Evolutionary conservation across 2,329 filamentous ascomycete species (phyloP).

Genomic region (Gyromitra esculenta): DNA sequence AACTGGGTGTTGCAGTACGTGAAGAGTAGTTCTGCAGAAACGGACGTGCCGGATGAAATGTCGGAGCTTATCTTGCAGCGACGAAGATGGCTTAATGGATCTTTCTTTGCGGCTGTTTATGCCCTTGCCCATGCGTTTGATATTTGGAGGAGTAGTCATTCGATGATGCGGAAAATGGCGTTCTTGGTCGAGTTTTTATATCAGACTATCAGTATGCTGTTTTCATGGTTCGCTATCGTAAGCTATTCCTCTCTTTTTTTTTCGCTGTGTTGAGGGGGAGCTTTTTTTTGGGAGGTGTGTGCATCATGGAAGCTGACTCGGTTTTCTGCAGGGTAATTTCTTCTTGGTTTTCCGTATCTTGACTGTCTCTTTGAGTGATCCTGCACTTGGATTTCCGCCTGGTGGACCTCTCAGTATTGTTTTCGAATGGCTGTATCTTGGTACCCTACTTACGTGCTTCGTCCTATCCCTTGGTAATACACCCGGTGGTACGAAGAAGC

Average conservation of each 20-base stretch:
- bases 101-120: constrained; percentile 97
- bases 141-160: constrained; percentile 93
- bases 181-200: constrained; percentile 94
- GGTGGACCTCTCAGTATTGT: constrained; percentile 85
- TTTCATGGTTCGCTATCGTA: constrained; percentile 95
- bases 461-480: constrained; percentile 93
- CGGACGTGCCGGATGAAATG: constrained; percentile 93
- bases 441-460: constrained; percentile 91
- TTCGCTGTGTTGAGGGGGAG: background rate
- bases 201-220: constrained; percentile 95
- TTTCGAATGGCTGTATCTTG: constrained; percentile 96
- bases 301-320: constrained; percentile 28
- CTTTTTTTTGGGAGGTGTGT: background rate
- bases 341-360: constrained; percentile 98
- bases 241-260: constrained; percentile 55
- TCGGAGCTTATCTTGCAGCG: constrained; percentile 95
- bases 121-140: constrained; percentile 94
- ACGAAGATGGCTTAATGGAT: constrained; percentile 96
- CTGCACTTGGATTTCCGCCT: constrained; percentile 75
- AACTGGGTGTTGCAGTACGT: constrained; percentile 98
- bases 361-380: constrained; percentile 80
- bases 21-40: constrained; percentile 96
- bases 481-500: constrained; percentile 89
- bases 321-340: constrained; percentile 76
- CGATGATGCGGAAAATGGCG: constrained; percentile 83